These are phyloP conservation scores for Chlorella variabilis DNA, from an alignment of 163 green algal genomes.

Conservation along the genomic window DNA sequence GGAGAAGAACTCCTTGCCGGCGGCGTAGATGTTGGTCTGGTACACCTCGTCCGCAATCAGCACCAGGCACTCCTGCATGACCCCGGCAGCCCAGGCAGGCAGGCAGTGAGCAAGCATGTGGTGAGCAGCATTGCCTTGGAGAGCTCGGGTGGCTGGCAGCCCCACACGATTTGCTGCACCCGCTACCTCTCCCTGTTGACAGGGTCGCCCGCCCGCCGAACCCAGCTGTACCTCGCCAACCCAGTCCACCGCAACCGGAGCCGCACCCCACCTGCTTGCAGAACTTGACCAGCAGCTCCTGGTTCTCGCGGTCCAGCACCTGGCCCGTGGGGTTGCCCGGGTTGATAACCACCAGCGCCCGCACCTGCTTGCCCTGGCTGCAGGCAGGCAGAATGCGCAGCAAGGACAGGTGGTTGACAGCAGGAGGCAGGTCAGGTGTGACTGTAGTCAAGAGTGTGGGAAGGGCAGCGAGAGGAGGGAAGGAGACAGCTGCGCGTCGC, in stretches of 20 bases:
- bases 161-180: no score
- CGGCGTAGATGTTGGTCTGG: constrained; percentile 83
- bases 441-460: no score
- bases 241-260: neutral
- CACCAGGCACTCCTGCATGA: constrained; percentile 77
- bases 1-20: constrained; percentile 75
- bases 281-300: constrained; percentile 76
- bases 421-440: no score
- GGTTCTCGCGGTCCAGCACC: constrained; percentile 69
- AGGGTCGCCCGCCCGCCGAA: no score
- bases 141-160: no score
- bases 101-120: neutral
- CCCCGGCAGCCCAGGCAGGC: no score
- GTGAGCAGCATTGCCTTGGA: neutral
- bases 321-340: constrained; percentile 92
- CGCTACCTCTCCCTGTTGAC: no score
- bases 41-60: constrained; percentile 94
- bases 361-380: constrained; percentile 72
- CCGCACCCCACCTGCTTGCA: constrained; percentile 46
- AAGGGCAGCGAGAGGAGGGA: no score
- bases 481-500: no score
- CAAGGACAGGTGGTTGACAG: no score
- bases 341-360: constrained; percentile 93
- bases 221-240: no score
- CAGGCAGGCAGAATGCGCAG: no score